Evolutionary conservation across 768 basidiomycete genomes (phyloP), one percentile per base, ranked within the genome.

Genomic region (Lentinula raphanica): DNA sequence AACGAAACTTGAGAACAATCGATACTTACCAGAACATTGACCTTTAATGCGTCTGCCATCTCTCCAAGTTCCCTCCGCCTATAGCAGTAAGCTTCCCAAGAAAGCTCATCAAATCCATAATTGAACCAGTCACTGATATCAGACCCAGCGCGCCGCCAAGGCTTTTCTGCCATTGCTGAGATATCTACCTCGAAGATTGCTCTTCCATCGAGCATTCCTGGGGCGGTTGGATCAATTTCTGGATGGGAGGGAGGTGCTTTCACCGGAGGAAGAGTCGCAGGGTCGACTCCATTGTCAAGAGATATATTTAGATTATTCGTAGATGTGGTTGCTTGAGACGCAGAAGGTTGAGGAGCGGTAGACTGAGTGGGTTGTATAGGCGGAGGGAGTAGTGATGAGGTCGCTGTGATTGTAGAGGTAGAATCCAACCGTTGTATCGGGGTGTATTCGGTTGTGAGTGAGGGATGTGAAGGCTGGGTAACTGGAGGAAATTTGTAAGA

Each of bases 71-170:
- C 90, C 40, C 90, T 80, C 64, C 93, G 79, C 64, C 92, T 82
- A 70, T 90, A 88, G 64, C 88, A 91, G 66, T 96, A 99, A 40
- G 87, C 87, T 67, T 93, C 91, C 94, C 94, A 99, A 32, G 90
- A 90, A 15, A 92, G 81, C 72, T 99, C 97, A 71, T 99, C 97
- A 66, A 98, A 98, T 0, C 97, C 97, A 64, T 97, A 98, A 72
- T 99, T 98, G 74, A 99, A 99, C 90, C 94, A 99, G 74, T 98
- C 95, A 63, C 90, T 89, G 60, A 97, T 79, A 75, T 97, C 94
- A 3, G 91, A 87, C 32, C 97, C 97, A 7, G 94, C 90, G 59
- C 86, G 74, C 60, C 97, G 77, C 97, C 97, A 99, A 3, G 87
- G 87, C 67, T 96, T 96, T 60, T 92, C 90, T 8, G 80, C 73